A percentile compares a stretch with the other conserved stretches of the same genome.
Evolutionary conservation across 129 eudicot species (phyloP).

Genomic region (Centaurea solstitialis): DNA sequence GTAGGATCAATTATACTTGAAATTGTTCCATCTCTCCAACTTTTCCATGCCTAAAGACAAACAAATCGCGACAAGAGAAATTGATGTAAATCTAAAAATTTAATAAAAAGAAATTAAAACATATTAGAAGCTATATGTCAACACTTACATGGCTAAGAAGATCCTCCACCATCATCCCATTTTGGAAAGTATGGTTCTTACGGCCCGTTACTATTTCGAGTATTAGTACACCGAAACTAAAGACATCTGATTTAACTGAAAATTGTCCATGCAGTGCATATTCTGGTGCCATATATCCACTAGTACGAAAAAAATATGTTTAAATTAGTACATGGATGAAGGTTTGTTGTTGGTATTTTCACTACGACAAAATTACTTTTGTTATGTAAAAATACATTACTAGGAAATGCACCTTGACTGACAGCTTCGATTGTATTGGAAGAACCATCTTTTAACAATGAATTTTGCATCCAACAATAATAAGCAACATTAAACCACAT

Average conservation of each 20-base stretch:
- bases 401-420: neutral
- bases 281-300: conserved; percentile 67
- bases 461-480: neutral
- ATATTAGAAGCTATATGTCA: neutral
- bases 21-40: conserved; percentile 40
- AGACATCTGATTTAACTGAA: conserved; percentile 52
- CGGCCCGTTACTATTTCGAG: conserved; percentile 50
- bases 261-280: conserved; percentile 45
- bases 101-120: neutral
- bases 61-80: neutral
- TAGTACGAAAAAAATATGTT: neutral
- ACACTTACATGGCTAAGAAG: conserved; percentile 49
- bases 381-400: neutral
- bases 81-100: neutral
- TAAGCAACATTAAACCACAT: neutral
- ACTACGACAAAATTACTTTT: neutral
- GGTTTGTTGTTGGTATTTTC: neutral
- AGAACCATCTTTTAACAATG: neutral
- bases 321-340: neutral
- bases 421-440: neutral
- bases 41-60: conserved; percentile 45
- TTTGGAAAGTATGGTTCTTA: conserved; percentile 30
- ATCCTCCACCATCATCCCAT: conserved; percentile 28
- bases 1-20: conserved; percentile 38
- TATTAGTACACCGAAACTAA: conserved; percentile 51